phyloP scores from a whole-genome alignment of 805 yeast species.

The Brettanomyces naardenensis region DNA sequence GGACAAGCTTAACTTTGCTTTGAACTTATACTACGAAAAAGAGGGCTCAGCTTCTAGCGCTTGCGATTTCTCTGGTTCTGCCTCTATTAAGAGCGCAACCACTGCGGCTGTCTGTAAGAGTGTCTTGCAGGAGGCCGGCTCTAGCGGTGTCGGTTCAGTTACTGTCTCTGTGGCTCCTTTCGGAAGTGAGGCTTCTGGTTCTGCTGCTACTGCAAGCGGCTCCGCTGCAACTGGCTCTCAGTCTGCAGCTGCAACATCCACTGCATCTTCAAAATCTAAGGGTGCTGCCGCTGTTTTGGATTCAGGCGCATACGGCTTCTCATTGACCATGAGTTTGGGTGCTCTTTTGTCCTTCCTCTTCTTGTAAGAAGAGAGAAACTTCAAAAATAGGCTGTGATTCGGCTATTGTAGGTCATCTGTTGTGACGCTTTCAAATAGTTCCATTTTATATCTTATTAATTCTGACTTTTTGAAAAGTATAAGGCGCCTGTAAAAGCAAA shows the following conservation, averaged over 20 bases:
- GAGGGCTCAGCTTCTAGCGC: constrained; percentile 39
- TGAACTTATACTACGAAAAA: constrained; percentile 55
- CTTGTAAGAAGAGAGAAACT: constrained; percentile 9
- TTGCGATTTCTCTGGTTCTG: constrained; percentile 67
- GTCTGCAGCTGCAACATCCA: constrained; percentile 8
- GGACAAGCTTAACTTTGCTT: constrained; percentile 55
- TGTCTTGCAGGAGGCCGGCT: constrained; percentile 57
- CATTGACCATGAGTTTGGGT: constrained; percentile 12
- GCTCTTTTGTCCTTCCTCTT: constrained; percentile 17
- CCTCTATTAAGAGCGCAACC: constrained; percentile 39
- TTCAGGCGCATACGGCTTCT: constrained; percentile 6
- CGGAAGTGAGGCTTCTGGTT: constrained; percentile 12
- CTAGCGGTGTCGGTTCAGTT: constrained; percentile 57
- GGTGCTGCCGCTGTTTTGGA: constrained; percentile 11
- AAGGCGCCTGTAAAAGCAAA: no score
- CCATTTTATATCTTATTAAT: no score
- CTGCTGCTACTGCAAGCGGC: constrained; percentile 11
- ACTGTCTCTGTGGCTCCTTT: constrained; percentile 21
- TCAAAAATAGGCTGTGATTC: no score
- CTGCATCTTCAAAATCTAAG: constrained; percentile 6
- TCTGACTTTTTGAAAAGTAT: no score
- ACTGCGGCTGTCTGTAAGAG: constrained; percentile 50
- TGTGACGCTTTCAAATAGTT: no score
- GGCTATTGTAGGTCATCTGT: no score
- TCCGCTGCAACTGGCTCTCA: constrained; percentile 7